Evolutionary conservation across 2,329 filamentous ascomycete genomes (phyloP).

Genomic region (Paraphoma chrysanthemicola): DNA sequence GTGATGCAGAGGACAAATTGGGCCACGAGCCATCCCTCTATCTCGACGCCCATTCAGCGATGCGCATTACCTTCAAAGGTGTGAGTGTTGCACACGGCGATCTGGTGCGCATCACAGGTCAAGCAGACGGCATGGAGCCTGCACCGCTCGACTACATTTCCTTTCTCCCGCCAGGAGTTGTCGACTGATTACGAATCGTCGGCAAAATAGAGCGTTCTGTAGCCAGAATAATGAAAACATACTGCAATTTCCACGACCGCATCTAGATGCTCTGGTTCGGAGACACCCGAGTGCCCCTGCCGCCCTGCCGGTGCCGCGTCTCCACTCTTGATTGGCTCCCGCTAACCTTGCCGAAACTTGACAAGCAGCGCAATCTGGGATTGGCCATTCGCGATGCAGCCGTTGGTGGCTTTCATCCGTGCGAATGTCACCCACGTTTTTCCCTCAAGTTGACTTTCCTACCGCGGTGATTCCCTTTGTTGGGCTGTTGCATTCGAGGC

Average conservation of each 20-base stretch:
- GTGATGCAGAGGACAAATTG: slow-evolving; percentile 65
- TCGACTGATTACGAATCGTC: slow-evolving; percentile 56
- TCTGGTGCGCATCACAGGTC: slow-evolving; percentile 62
- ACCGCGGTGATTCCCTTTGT: not conserved
- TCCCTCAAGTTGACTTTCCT: not conserved
- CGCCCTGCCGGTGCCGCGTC: slow-evolving; percentile 4
- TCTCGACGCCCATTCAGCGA: slow-evolving; percentile 71
- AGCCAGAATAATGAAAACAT: not conserved
- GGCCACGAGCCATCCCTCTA: slow-evolving; percentile 65
- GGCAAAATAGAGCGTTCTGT: not conserved
- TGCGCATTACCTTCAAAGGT: slow-evolving; percentile 64
- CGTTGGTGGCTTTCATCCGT: slow-evolving; percentile 18
- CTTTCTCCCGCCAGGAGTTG: slow-evolving; percentile 64
- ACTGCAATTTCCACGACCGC: not conserved
- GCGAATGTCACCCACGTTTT: slow-evolving; percentile 7
- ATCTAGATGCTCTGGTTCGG: not conserved
- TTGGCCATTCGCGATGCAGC: slow-evolving; percentile 9
- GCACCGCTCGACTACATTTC: slow-evolving; percentile 73
- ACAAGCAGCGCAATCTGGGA: slow-evolving; percentile 9
- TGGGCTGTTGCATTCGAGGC: not conserved
- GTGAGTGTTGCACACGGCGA: slow-evolving; percentile 61
- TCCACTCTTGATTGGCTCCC: slow-evolving; percentile 15
- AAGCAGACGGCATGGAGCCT: slow-evolving; percentile 65
- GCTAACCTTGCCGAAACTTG: slow-evolving; percentile 3
- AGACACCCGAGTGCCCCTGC: slow-evolving; percentile 1